phyloP scores from a whole-genome alignment of 1,284 basidiomycete species.

The Austroboletus novae-zelandiae region DNA sequence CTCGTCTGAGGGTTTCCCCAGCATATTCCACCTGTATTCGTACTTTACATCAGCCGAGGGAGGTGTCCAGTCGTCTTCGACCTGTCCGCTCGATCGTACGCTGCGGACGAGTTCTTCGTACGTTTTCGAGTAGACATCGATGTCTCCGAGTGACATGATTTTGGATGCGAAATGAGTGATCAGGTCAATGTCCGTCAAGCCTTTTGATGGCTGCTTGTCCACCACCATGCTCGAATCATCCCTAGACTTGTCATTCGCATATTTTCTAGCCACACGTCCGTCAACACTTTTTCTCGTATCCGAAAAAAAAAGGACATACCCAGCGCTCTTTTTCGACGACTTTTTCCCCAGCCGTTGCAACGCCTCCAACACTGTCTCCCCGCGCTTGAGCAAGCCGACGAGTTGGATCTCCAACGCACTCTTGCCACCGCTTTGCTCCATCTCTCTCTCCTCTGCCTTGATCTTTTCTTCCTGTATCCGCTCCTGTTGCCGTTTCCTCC shows the following conservation, averaged over 20 bases:
- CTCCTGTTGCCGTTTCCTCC: conserved; percentile 66
- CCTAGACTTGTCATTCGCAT: conserved; percentile 36
- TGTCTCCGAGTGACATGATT: conserved; percentile 79
- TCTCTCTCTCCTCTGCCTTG: conserved; percentile 69
- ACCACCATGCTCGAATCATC: conserved; percentile 43
- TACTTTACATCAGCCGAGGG: conserved; percentile 73
- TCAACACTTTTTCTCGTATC: conserved; percentile 2
- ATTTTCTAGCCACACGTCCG: conserved; percentile 22
- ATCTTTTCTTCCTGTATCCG: conserved; percentile 68
- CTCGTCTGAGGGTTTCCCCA: conserved; percentile 48
- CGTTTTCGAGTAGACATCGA: conserved; percentile 79
- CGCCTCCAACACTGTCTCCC: conserved; percentile 89
- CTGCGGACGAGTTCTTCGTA: conserved; percentile 79
- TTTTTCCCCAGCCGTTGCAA: conserved; percentile 81
- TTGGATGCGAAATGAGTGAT: conserved; percentile 82
- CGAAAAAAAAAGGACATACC: conserved; percentile 33
- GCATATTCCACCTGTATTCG: conserved; percentile 75
- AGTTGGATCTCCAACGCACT: conserved; percentile 67
- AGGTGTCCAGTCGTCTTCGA: conserved; percentile 69
- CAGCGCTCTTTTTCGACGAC: conserved; percentile 56
- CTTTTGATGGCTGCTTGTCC: conserved; percentile 40
- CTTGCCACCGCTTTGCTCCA: conserved; percentile 65
- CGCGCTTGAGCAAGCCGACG: conserved; percentile 75
- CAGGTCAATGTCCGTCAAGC: conserved; percentile 62
- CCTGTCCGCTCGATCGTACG: conserved; percentile 67